Evolutionary conservation across 163 green algal genomes (phyloP).

Genomic region (Trebouxia gelatinosa): DNA sequence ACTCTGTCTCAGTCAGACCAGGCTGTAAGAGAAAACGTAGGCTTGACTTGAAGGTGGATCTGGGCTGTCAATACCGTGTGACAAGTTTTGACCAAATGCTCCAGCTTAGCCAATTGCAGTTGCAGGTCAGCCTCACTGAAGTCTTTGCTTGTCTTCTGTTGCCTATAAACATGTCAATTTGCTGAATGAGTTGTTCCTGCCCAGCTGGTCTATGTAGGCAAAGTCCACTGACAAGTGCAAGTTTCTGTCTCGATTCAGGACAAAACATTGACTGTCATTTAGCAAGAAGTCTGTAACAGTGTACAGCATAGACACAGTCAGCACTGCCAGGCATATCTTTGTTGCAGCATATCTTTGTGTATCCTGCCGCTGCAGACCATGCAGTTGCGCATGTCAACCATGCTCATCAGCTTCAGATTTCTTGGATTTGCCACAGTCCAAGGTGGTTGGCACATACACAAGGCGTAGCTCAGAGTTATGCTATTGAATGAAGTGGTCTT

Average conservation of each 20-base stretch:
- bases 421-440: not conserved
- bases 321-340: not conserved
- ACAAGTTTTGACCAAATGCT: not conserved
- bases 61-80: not conserved
- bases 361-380: too few species aligned
- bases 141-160: too few species aligned
- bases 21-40: slow-evolving; percentile 5
- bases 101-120: not conserved
- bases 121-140: not conserved
- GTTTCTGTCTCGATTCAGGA: too few species aligned
- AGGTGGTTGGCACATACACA: not conserved
- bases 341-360: not conserved
- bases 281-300: not conserved
- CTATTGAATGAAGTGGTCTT: not conserved
- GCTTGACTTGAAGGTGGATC: slow-evolving; percentile 18
- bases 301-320: not conserved
- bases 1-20: not conserved
- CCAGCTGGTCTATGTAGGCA: not conserved
- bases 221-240: not conserved
- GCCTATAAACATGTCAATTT: not conserved
- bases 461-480: not conserved
- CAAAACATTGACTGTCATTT: not conserved
- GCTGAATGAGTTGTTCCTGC: too few species aligned
- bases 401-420: not conserved
- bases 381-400: too few species aligned